Percentiles rank a stretch among this genome's conserved stretches.
Evolutionary conservation across 306 rosid species (phyloP).

Genomic region (Trifolium pratense): DNA sequence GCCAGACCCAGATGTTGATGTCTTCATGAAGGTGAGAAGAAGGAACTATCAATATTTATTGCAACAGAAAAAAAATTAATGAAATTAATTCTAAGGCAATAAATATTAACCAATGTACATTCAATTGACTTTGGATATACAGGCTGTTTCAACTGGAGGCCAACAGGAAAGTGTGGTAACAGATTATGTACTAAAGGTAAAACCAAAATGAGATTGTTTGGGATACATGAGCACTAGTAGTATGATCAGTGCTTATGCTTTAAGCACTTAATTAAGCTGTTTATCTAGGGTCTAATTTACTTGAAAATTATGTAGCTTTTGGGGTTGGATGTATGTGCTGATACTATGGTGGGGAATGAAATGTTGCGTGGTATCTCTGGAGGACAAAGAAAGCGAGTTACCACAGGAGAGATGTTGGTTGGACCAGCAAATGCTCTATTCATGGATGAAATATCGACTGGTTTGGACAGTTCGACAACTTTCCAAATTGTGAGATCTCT

Average conservation of each 20-base stretch:
- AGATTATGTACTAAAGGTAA: constrained; percentile 74
- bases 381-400: constrained; percentile 81
- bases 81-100: neutral
- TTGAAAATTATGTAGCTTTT: constrained; percentile 54
- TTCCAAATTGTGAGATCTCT: constrained; percentile 56
- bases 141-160: constrained; percentile 50
- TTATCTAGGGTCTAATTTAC: neutral
- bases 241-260: neutral
- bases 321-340: constrained; percentile 79
- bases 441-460: constrained; percentile 67
- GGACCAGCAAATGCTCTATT: constrained; percentile 60
- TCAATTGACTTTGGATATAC: neutral
- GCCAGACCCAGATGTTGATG: constrained; percentile 79
- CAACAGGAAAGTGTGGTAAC: constrained; percentile 63
- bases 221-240: neutral
- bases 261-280: neutral
- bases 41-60: neutral
- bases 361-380: constrained; percentile 87
- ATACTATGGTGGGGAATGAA: constrained; percentile 51
- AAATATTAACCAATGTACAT: neutral
- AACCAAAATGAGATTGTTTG: neutral
- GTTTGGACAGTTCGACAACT: constrained; percentile 67
- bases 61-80: neutral
- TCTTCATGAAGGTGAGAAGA: constrained; percentile 69
- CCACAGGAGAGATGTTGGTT: constrained; percentile 67